Percentiles rank a stretch among this genome's conserved stretches.
Conservation (phyloP, 345 rosid genomes). For the Alliaria petiolata region DNA sequence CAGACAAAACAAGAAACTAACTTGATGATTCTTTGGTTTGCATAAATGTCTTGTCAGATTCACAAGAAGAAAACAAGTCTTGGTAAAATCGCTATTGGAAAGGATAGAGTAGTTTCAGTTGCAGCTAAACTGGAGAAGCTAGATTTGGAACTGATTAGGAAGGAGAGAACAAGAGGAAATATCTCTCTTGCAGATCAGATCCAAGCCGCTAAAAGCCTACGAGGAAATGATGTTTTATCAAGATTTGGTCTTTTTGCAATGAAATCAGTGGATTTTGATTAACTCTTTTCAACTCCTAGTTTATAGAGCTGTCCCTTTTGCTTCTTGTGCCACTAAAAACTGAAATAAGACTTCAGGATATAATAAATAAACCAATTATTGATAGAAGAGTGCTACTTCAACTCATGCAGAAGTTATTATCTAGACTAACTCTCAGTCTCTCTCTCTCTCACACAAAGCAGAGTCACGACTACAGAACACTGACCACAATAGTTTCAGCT, state of each 20-base stretch:
- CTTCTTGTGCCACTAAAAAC: slow-evolving; percentile 5
- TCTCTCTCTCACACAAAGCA: background rate
- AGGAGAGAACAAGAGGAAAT: slow-evolving; percentile 47
- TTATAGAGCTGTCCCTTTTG: slow-evolving; percentile 3
- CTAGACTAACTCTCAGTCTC: background rate
- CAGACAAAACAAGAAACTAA: background rate
- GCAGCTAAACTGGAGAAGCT: slow-evolving; percentile 53
- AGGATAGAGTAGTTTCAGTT: slow-evolving; percentile 28
- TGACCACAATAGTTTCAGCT: background rate
- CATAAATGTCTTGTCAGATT: slow-evolving; percentile 41
- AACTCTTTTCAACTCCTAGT: background rate
- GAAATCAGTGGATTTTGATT: slow-evolving; percentile 12
- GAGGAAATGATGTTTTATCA: slow-evolving; percentile 24
- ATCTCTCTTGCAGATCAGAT: slow-evolving; percentile 85
- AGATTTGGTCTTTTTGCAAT: slow-evolving; percentile 24
- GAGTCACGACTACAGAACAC: background rate
- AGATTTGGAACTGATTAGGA: slow-evolving; percentile 51
- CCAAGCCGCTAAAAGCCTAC: slow-evolving; percentile 57
- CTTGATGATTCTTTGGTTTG: background rate
- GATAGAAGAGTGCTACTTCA: background rate
- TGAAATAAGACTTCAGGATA: background rate
- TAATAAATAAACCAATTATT: background rate
- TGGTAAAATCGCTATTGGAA: slow-evolving; percentile 30
- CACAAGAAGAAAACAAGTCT: slow-evolving; percentile 47
- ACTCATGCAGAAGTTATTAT: background rate